A percentile compares a stretch with the other conserved stretches of the same genome.
Evolutionary conservation across 2,329 filamentous ascomycete species (phyloP).

Genomic region (Cladobotryum protrusum): DNA sequence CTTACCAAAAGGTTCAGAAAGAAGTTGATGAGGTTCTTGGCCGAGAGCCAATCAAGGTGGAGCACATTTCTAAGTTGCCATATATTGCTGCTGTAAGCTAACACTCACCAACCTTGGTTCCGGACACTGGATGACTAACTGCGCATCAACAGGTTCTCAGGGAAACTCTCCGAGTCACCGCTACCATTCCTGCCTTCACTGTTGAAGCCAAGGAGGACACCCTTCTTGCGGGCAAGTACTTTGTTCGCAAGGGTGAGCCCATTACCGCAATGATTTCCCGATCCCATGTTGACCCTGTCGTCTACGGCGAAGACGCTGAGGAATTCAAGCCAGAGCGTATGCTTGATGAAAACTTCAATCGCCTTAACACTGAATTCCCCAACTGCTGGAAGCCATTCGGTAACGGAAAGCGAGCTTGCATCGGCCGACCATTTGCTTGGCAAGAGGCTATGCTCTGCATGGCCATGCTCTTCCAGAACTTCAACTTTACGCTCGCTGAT

Average conservation of each 20-base stretch:
- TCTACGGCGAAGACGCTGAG: conserved; percentile 59
- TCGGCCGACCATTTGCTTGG: conserved; percentile 68
- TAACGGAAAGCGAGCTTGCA: conserved; percentile 63
- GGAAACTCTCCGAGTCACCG: conserved; percentile 58
- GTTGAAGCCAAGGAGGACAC: conserved; percentile 48
- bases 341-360: conserved; percentile 61
- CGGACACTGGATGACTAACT: background rate
- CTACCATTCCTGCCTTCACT: conserved; percentile 53
- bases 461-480: conserved; percentile 63
- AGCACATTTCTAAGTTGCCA: conserved; percentile 57
- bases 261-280: conserved; percentile 45
- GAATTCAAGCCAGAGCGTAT: conserved; percentile 67
- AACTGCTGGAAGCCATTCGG: conserved; percentile 70
- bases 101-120: background rate
- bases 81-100: conserved; percentile 53
- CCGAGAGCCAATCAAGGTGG: conserved; percentile 47
- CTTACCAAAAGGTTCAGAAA: conserved; percentile 54
- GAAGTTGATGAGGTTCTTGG: conserved; percentile 64
- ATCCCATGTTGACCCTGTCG: conserved; percentile 54
- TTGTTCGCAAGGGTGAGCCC: conserved; percentile 45
- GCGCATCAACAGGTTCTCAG: conserved; percentile 40
- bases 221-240: conserved; percentile 56
- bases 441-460: conserved; percentile 61
- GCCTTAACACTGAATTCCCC: conserved; percentile 52
- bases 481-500: conserved; percentile 59